Percentiles rank a stretch among this genome's conserved stretches.
Evolutionary conservation across 305 asterid species (phyloP).

Genomic region (Euphrasia arctica): DNA sequence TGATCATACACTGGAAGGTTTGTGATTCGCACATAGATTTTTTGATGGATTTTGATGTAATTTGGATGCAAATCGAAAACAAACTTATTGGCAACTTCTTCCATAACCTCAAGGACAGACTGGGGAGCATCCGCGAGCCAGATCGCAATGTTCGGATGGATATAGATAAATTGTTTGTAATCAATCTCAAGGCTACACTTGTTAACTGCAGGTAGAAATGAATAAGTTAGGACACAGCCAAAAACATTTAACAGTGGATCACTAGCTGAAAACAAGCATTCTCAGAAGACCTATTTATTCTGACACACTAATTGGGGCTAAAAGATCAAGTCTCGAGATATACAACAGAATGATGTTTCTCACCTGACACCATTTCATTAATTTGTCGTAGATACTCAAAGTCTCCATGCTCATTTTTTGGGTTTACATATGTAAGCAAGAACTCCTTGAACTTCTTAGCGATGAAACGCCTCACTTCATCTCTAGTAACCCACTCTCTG

Average conservation of each 20-base stretch:
- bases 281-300: slow-evolving; percentile 12
- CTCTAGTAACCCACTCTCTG: slow-evolving; percentile 95
- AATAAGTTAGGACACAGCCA: slow-evolving; percentile 20
- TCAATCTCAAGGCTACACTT: slow-evolving; percentile 93
- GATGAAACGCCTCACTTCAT: slow-evolving; percentile 95
- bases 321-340: neutral
- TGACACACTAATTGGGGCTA: neutral
- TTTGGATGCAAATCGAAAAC: slow-evolving; percentile 82
- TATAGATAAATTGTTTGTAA: slow-evolving; percentile 76
- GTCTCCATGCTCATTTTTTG: slow-evolving; percentile 77
- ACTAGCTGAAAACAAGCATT: slow-evolving; percentile 15
- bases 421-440: slow-evolving; percentile 78
- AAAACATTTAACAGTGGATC: slow-evolving; percentile 2
- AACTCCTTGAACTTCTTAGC: slow-evolving; percentile 89
- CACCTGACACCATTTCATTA: slow-evolving; percentile 95
- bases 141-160: slow-evolving; percentile 95
- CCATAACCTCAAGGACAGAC: slow-evolving; percentile 98
- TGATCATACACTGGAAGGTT: slow-evolving; percentile 95
- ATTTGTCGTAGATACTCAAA: slow-evolving; percentile 87
- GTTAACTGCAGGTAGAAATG: slow-evolving; percentile 56
- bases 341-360: slow-evolving; percentile 16
- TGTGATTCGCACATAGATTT: slow-evolving; percentile 78
- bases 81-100: slow-evolving; percentile 90
- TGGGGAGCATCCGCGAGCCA: slow-evolving; percentile 99
- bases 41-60: slow-evolving; percentile 86